phyloP scores from a whole-genome alignment of 2,329 filamentous ascomycete species.

The Sclerotinia trifoliorum region DNA sequence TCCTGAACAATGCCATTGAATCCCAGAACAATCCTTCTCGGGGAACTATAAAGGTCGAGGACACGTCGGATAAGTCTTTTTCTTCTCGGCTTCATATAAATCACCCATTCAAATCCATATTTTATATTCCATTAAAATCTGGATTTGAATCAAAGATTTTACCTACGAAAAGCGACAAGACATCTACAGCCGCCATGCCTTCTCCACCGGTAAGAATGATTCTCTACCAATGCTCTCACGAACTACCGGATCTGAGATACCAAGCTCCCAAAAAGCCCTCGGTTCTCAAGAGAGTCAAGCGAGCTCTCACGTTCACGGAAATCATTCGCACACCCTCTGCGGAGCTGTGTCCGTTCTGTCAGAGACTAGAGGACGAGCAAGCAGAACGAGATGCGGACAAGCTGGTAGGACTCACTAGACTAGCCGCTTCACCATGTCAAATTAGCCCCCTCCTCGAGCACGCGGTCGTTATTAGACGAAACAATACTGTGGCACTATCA shows the following conservation, averaged over 20 bases:
- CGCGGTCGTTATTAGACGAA: background rate
- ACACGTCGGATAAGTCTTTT: rapidly evolving
- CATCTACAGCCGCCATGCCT: background rate
- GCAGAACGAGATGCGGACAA: too few relatives aligned
- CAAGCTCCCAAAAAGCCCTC: background rate
- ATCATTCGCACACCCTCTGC: background rate
- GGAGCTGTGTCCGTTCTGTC: background rate
- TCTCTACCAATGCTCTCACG: background rate
- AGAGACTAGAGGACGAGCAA: background rate
- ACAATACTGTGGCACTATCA: background rate
- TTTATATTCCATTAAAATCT: background rate
- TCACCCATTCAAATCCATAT: background rate
- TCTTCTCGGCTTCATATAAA: background rate
- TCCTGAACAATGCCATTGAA: constrained; percentile 7
- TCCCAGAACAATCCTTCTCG: background rate
- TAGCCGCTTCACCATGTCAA: too few relatives aligned
- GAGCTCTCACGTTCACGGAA: background rate
- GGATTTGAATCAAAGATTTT: background rate
- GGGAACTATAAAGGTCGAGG: background rate
- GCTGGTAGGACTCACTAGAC: too few relatives aligned
- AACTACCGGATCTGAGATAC: background rate
- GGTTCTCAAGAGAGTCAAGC: background rate
- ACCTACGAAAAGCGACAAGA: background rate
- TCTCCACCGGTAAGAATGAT: background rate
- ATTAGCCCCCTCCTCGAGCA: too few relatives aligned